Evolutionary conservation across 31 red algal genomes (phyloP).

Genomic region (Bonnemaisonia californica): DNA sequence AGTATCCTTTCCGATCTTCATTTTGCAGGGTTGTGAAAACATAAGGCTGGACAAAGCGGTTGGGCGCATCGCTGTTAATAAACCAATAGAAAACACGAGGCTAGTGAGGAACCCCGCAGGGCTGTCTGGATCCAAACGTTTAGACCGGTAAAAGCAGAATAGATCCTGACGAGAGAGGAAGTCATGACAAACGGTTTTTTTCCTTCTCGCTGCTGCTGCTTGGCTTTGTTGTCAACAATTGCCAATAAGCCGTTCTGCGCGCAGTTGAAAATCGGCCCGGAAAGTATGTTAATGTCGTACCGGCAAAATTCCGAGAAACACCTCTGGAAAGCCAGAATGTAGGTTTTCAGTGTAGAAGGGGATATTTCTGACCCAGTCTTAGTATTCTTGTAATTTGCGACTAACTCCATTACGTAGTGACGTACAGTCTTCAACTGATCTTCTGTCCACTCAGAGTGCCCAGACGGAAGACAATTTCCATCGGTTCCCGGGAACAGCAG

Average conservation of each 20-base stretch:
- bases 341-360: too few relatives aligned
- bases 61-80: too few relatives aligned
- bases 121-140: too few relatives aligned
- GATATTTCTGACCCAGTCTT: neutral
- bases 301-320: slow-evolving; percentile 6
- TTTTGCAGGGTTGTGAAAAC: too few relatives aligned
- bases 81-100: too few relatives aligned
- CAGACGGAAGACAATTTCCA: too few relatives aligned
- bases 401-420: slow-evolving; percentile 21
- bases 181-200: neutral
- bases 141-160: too few relatives aligned
- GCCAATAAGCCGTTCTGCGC: slow-evolving; percentile 18
- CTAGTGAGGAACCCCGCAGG: too few relatives aligned
- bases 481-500: too few relatives aligned
- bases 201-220: neutral
- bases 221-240: slow-evolving; percentile 16
- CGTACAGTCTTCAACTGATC: slow-evolving; percentile 5
- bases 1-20: too few relatives aligned
- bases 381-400: slow-evolving; percentile 32
- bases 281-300: neutral
- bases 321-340: neutral
- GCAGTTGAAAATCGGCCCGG: slow-evolving; percentile 17
- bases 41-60: too few relatives aligned
- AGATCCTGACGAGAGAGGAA: slow-evolving; percentile 1
- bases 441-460: slow-evolving; percentile 8